These are phyloP conservation scores for Lojkania enalia DNA, from an alignment of 2,329 filamentous ascomycete genomes.

Conservation along the genomic window DNA sequence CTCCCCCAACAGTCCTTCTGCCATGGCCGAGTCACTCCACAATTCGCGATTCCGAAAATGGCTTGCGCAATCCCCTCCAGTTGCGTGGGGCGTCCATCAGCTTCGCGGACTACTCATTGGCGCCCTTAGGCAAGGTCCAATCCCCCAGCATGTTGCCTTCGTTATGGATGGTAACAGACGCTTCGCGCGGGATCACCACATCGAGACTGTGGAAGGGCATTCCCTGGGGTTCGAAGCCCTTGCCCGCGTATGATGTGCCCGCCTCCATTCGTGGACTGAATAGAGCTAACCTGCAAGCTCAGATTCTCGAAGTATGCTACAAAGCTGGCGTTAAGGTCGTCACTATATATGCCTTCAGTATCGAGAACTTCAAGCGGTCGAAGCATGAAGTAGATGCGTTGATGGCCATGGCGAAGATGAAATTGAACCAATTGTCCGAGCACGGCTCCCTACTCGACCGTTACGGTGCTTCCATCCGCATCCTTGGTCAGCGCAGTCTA, in stretches of 20 bases:
- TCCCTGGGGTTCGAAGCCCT: conserved; percentile 94
- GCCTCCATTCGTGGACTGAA: neutral
- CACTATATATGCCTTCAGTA: conserved; percentile 97
- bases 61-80: conserved; percentile 84
- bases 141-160: conserved; percentile 96
- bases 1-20: conserved; percentile 18
- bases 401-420: conserved; percentile 97
- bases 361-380: conserved; percentile 97
- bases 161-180: conserved; percentile 98
- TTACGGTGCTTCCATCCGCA: conserved; percentile 84
- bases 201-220: conserved; percentile 96
- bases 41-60: conserved; percentile 69
- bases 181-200: conserved; percentile 85
- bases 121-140: conserved; percentile 83
- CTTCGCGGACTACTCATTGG: conserved; percentile 85
- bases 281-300: conserved; percentile 8
- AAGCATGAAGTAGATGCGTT: conserved; percentile 95
- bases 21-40: conserved; percentile 55
- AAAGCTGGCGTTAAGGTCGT: conserved; percentile 96
- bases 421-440: conserved; percentile 86
- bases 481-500: conserved; percentile 82
- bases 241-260: conserved; percentile 67
- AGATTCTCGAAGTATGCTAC: conserved; percentile 96
- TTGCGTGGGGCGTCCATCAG: conserved; percentile 82
- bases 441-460: conserved; percentile 91